phyloP scores from a whole-genome alignment of 768 basidiomycete genomes.

The Polyporus arcularius region DNA sequence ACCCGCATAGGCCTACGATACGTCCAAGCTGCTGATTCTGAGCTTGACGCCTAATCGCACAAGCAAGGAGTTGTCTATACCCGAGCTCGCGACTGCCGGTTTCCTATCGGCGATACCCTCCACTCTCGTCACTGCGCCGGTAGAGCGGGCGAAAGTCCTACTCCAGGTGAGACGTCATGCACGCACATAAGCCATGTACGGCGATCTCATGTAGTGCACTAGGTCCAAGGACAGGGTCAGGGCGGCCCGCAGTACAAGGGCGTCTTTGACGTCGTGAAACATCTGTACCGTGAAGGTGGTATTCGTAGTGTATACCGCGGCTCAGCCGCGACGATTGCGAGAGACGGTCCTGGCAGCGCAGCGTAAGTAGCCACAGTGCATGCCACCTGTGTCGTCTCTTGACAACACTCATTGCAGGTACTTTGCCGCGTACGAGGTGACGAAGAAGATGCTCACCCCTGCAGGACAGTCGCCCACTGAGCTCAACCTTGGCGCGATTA shows the following conservation, averaged over 20 bases:
- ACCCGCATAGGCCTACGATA: slow-evolving; percentile 78
- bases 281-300: slow-evolving; percentile 94
- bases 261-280: slow-evolving; percentile 85
- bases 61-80: slow-evolving; percentile 59
- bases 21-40: slow-evolving; percentile 85
- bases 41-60: slow-evolving; percentile 76
- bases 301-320: slow-evolving; percentile 90
- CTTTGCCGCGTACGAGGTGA: slow-evolving; percentile 95
- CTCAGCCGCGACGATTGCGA: slow-evolving; percentile 87
- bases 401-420: slow-evolving; percentile 55
- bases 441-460: slow-evolving; percentile 85
- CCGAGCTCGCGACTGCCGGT: slow-evolving; percentile 89
- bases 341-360: slow-evolving; percentile 96
- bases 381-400: slow-evolving; percentile 7
- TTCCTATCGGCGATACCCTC: slow-evolving; percentile 93
- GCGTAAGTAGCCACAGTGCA: slow-evolving; percentile 57
- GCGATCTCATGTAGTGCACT: background rate
- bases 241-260: slow-evolving; percentile 82
- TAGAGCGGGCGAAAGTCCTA: slow-evolving; percentile 95
- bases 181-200: background rate
- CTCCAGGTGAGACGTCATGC: slow-evolving; percentile 61
- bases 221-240: slow-evolving; percentile 95
- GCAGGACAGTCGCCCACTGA: slow-evolving; percentile 76
- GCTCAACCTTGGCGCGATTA: slow-evolving; percentile 82
- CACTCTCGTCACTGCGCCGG: slow-evolving; percentile 91